Evolutionary conservation across 2,329 filamentous ascomycete species (phyloP), one percentile per base, ranked within the genome.

Genomic region (Aureobasidium sp.): DNA sequence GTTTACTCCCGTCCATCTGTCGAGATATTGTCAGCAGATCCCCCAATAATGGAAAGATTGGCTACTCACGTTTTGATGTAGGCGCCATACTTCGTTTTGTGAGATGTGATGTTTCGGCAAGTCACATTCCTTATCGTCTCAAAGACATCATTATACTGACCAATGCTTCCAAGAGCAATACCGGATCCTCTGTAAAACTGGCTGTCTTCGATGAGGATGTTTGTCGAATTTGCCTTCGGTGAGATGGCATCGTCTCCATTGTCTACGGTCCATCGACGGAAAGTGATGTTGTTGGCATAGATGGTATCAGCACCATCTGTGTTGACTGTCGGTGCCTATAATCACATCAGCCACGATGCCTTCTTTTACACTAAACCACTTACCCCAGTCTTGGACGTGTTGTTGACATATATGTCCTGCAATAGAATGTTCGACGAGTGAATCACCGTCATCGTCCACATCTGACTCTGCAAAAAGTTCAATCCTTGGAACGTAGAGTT

Each of bases 111-210:
- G 58, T 80, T 76, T 7, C 69, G 66, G 1, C 70, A 76, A 4
- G 66, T 68, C 30, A 81, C 67, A 53, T 74, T 71, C 59, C 78
- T 70, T 11, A 83, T 69, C 10, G 69, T 71, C 58, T 81, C 77
- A 54, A 68, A 74, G 2, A 62, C 57, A 8, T 66, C 71, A 0
- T 72, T 65, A 56, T 78, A 80, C 63, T 81, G 79, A 0, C 77
- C 79, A 37, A 83, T 76, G 24, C 73, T 78, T 2, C 79, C 79
- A 14, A 83, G 70, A 2, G 79, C 77, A n/a, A 81, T 66, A 2
- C 78, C 77, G 3, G 73, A 68, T 1, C 78, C 77, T 25, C 70
- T 69, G 55, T 72, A 70, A 61, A 80, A 79, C 3, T 66, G 68
- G 44, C 66, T 71, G 61, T 81, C 70, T 21, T 71, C 68, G 53